Conservation (phyloP, 768 basidiomycete genomes). For the Lentinula sp. region DNA sequence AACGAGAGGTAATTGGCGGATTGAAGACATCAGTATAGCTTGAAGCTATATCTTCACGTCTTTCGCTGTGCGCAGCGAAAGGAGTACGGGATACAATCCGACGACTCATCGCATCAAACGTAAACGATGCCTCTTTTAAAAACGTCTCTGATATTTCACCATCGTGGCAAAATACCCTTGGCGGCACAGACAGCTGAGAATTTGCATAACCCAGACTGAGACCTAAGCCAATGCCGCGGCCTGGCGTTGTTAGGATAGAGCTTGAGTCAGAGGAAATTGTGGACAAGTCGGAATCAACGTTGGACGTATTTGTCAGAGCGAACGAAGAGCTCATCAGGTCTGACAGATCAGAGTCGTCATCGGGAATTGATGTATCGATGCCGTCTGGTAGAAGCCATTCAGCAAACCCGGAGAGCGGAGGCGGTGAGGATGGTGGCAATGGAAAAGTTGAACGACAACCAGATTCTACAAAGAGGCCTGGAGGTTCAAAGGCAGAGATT, state of each 20-base stretch:
- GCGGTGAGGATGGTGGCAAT: neutral
- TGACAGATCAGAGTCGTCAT: neutral
- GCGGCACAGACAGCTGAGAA: too few relatives aligned
- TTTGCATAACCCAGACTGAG: neutral
- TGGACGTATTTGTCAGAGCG: neutral
- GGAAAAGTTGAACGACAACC: neutral
- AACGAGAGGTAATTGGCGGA: neutral
- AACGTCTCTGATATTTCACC: neutral
- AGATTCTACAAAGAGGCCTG: neutral
- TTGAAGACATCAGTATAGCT: neutral
- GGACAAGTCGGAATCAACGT: neutral
- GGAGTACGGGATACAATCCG: neutral
- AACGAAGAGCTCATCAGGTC: neutral
- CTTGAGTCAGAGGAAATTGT: neutral
- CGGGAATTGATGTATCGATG: neutral
- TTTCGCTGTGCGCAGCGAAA: neutral
- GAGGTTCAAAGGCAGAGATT: neutral
- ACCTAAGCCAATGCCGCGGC: neutral
- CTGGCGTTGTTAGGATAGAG: neutral
- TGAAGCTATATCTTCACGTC: neutral
- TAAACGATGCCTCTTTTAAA: neutral
- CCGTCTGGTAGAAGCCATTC: neutral
- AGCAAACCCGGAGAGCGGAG: neutral
- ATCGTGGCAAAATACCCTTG: neutral
- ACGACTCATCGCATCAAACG: neutral